Conservation (phyloP, 2,329 filamentous ascomycete species). For the Fusarium sambucinum region DNA sequence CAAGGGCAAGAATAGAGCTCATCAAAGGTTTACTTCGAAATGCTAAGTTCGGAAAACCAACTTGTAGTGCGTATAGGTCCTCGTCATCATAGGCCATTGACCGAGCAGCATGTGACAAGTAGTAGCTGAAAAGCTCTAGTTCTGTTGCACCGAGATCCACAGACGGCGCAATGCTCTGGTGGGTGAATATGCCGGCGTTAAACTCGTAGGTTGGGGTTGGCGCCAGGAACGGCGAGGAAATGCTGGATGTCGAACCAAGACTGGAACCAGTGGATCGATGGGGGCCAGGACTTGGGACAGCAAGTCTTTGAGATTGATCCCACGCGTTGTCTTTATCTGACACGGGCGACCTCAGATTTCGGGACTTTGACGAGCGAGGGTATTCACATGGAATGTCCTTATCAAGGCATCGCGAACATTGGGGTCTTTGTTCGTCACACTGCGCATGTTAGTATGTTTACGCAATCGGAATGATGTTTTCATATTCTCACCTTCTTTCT, state of each 20-base stretch:
- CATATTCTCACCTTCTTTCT: slow-evolving; percentile 31
- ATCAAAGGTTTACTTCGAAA: slow-evolving; percentile 56
- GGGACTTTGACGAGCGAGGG: background rate
- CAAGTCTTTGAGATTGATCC: slow-evolving; percentile 4
- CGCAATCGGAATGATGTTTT: accelerated
- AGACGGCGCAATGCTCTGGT: background rate
- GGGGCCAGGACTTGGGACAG: background rate
- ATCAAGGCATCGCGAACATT: slow-evolving; percentile 33
- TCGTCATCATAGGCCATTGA: slow-evolving; percentile 53
- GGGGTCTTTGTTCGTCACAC: slow-evolving; percentile 38
- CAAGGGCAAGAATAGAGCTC: slow-evolving; percentile 57
- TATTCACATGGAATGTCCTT: slow-evolving; percentile 34
- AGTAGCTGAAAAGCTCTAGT: slow-evolving; percentile 56
- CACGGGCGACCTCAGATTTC: background rate
- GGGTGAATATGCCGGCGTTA: background rate
- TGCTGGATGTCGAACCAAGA: background rate
- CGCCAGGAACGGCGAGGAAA: slow-evolving; percentile 12
- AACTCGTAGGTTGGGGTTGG: slow-evolving; percentile 10
- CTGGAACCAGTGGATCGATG: background rate
- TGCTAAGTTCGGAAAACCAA: slow-evolving; percentile 58
- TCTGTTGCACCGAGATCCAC: slow-evolving; percentile 47
- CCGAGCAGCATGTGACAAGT: slow-evolving; percentile 56
- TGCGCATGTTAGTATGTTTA: background rate
- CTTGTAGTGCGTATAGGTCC: slow-evolving; percentile 56
- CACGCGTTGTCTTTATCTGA: background rate